Evolutionary conservation across 345 rosid genomes (phyloP).

Genomic region (Populus alba): DNA sequence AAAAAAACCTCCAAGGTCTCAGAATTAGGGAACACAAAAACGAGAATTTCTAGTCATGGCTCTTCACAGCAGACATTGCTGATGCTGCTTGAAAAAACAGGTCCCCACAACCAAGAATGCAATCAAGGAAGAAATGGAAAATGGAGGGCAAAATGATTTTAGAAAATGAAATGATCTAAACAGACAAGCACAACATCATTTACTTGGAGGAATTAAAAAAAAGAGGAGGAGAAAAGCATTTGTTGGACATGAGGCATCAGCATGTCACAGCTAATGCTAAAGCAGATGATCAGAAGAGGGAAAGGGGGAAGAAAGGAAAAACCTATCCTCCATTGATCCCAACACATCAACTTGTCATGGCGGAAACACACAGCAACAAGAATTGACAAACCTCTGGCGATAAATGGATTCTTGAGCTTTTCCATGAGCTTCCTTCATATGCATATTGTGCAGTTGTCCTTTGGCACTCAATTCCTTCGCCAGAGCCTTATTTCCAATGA

Average conservation of each 20-base stretch:
- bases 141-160: background rate
- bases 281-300: background rate
- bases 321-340: background rate
- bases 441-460: slow-evolving; percentile 87
- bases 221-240: background rate
- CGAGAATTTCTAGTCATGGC: background rate
- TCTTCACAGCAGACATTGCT: background rate
- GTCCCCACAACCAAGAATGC: background rate
- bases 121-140: background rate
- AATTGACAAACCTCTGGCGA: slow-evolving; percentile 75
- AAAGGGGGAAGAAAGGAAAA: background rate
- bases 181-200: background rate
- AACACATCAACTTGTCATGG: background rate
- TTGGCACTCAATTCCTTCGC: slow-evolving; percentile 92
- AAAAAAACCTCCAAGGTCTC: background rate
- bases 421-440: slow-evolving; percentile 96
- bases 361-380: slow-evolving; percentile 10
- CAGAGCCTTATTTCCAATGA: slow-evolving; percentile 83
- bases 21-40: background rate
- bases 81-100: background rate
- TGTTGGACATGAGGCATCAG: background rate
- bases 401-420: slow-evolving; percentile 94
- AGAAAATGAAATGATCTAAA: background rate
- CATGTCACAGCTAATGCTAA: background rate
- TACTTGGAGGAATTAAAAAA: background rate